These are phyloP conservation scores for Boletus sp. DNA, from an alignment of 768 basidiomycete genomes.

Conservation along the genomic window DNA sequence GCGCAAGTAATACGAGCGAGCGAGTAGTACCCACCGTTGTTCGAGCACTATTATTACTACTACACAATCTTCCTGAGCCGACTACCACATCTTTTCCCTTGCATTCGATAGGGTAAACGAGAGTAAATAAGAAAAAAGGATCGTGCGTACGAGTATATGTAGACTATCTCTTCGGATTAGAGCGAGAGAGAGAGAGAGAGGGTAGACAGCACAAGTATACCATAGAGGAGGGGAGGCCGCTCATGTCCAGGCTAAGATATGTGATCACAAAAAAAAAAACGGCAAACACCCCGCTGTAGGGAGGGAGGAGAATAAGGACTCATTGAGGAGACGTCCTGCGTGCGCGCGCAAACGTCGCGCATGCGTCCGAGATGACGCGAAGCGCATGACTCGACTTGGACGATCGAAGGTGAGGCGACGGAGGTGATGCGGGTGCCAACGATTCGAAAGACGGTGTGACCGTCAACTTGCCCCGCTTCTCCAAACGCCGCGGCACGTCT, in stretches of 20 bases:
- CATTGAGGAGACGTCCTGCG: slow-evolving; percentile 13
- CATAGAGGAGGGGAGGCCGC: not conserved
- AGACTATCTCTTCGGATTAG: not conserved
- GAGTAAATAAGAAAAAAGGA: not conserved
- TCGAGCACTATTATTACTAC: no score
- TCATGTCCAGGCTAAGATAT: not conserved
- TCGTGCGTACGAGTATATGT: not conserved
- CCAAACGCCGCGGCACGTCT: slow-evolving; percentile 1
- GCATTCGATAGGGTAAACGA: not conserved
- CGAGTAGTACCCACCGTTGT: no score
- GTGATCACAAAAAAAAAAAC: not conserved
- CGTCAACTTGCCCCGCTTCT: slow-evolving; percentile 15
- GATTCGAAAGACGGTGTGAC: slow-evolving; percentile 6
- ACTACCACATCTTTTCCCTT: no score
- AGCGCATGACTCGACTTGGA: slow-evolving; percentile 20
- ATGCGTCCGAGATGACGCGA: slow-evolving; percentile 28
- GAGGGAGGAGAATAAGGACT: not conserved
- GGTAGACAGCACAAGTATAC: not conserved
- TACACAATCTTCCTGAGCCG: no score
- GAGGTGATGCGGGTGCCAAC: not conserved
- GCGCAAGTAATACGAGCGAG: no score
- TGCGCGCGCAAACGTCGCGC: slow-evolving; percentile 14
- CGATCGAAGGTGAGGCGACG: slow-evolving; percentile 7
- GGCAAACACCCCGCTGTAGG: not conserved
- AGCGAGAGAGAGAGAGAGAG: not conserved